These are phyloP conservation scores for Mucor velutinosus DNA, from an alignment of 371 early-diverging fungal species.

Conservation along the genomic window DNA sequence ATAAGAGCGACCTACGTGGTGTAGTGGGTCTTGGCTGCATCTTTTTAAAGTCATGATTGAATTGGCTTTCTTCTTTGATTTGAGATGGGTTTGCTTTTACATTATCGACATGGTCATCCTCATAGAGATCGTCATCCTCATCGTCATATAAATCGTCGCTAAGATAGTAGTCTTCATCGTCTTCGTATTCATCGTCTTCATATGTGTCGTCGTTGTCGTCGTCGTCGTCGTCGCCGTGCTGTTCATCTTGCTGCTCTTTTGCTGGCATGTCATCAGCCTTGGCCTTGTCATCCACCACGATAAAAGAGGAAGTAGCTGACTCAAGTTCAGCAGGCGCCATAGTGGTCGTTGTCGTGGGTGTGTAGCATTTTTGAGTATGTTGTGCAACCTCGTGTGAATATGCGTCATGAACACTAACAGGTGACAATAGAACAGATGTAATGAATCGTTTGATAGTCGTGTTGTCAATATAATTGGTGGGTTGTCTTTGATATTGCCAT, in stretches of 20 bases:
- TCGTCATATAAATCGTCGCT: conserved; percentile 14
- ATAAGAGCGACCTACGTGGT: conserved; percentile 24
- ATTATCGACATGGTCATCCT: conserved; percentile 23
- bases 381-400: conserved; percentile 29
- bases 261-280: neutral
- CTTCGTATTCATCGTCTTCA: neutral
- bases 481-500: conserved; percentile 22
- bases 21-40: conserved; percentile 24
- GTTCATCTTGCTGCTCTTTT: neutral
- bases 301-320: neutral
- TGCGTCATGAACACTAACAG: conserved; percentile 25
- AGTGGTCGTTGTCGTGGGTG: neutral
- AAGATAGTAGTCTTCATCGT: conserved; percentile 3
- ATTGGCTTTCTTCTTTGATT: neutral
- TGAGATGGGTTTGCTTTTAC: conserved; percentile 4
- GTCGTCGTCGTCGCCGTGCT: neutral
- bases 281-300: neutral
- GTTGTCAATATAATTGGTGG: conserved; percentile 13
- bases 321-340: neutral
- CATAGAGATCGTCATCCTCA: conserved; percentile 19
- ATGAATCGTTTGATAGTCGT: conserved; percentile 21
- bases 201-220: neutral
- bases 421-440: conserved; percentile 19
- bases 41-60: conserved; percentile 19
- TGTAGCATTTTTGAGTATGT: conserved; percentile 6